Conservation (phyloP, 2,329 filamentous ascomycete genomes). For the Fusarium coicis region DNA sequence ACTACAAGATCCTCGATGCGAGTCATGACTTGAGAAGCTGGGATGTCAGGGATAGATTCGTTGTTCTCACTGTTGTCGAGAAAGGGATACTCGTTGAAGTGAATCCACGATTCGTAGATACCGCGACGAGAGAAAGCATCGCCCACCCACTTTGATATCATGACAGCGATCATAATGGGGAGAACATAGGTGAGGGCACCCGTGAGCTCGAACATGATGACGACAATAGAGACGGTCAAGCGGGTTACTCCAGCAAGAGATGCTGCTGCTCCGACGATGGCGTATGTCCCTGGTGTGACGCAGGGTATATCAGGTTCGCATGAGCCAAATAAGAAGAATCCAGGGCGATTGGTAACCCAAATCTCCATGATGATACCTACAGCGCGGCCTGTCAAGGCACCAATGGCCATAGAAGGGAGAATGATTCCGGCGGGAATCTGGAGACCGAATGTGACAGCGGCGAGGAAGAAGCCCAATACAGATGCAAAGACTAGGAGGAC, state of each 20-base stretch:
- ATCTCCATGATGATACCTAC: constrained; percentile 91
- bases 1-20: constrained; percentile 89
- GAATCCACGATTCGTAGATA: constrained; percentile 99
- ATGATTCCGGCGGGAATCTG: constrained; percentile 96
- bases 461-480: constrained; percentile 84
- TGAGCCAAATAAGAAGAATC: constrained; percentile 79
- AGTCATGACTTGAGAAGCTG: constrained; percentile 91
- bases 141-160: constrained; percentile 98
- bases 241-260: constrained; percentile 93
- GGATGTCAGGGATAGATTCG: constrained; percentile 77
- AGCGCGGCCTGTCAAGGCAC: constrained; percentile 88
- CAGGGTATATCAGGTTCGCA: constrained; percentile 90
- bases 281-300: constrained; percentile 94
- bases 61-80: constrained; percentile 91
- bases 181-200: constrained; percentile 96
- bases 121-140: constrained; percentile 92
- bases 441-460: constrained; percentile 90
- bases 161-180: constrained; percentile 98
- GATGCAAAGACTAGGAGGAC: constrained; percentile 85
- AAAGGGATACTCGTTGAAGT: constrained; percentile 94
- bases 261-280: constrained; percentile 93
- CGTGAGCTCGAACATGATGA: constrained; percentile 99
- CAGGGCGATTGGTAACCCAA: constrained; percentile 81
- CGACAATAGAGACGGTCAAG: constrained; percentile 97
- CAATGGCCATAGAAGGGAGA: constrained; percentile 94